phyloP scores from a whole-genome alignment of 148 eudicot species.

The Limonium bicolor region DNA sequence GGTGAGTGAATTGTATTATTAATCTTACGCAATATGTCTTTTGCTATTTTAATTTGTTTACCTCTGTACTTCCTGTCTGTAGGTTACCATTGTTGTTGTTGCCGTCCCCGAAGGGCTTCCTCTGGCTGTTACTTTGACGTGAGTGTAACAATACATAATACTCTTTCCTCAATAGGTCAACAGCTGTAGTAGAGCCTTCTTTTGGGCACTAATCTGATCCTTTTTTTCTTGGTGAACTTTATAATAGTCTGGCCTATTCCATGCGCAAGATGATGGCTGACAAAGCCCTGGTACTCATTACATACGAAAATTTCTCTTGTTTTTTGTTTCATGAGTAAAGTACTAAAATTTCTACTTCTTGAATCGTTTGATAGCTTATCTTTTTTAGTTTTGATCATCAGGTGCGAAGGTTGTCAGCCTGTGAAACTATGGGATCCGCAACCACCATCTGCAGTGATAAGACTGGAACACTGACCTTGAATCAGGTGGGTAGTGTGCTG shows the following conservation, averaged over 20 bases:
- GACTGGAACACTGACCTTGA: slow-evolving; percentile 91
- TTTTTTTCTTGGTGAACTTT: slow-evolving; percentile 1
- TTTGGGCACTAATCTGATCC: neutral
- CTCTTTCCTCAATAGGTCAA: neutral
- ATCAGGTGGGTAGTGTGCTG: slow-evolving; percentile 35
- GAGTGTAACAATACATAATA: slow-evolving; percentile 10
- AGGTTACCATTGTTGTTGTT: slow-evolving; percentile 97
- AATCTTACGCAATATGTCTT: neutral
- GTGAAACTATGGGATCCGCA: slow-evolving; percentile 99
- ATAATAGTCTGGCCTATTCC: slow-evolving; percentile 79
- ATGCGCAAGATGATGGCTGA: slow-evolving; percentile 99
- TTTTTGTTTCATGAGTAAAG: no score
- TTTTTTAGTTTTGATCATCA: slow-evolving; percentile 20
- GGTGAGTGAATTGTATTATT: slow-evolving; percentile 30
- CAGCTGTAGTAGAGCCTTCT: neutral
- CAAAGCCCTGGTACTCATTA: slow-evolving; percentile 60
- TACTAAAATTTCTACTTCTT: no score
- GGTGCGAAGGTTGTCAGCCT: slow-evolving; percentile 96
- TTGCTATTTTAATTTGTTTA: neutral
- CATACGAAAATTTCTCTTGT: no score
- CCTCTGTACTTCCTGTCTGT: slow-evolving; percentile 12
- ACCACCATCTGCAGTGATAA: slow-evolving; percentile 96
- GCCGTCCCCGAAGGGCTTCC: slow-evolving; percentile 98
- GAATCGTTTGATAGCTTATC: no score
- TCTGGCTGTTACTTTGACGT: slow-evolving; percentile 90